Evolutionary conservation across 257 asterid species (phyloP).

Genomic region (Solanum pinnatisectum): DNA sequence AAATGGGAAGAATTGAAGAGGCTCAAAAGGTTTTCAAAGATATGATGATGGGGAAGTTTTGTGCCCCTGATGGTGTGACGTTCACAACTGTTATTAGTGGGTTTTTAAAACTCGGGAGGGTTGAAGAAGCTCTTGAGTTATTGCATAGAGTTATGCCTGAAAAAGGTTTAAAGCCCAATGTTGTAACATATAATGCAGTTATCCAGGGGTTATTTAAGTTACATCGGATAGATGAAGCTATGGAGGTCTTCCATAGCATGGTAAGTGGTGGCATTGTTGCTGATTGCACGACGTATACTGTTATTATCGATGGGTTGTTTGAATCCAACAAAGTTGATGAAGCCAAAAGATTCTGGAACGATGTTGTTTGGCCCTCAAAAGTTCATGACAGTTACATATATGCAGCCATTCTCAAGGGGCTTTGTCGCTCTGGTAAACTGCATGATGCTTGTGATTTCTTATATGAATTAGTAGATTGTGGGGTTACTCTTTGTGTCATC

Average conservation of each 20-base stretch:
- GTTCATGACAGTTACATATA: constrained; percentile 64
- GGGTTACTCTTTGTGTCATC: constrained; percentile 42
- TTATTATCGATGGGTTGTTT: constrained; percentile 56
- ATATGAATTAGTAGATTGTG: constrained; percentile 68
- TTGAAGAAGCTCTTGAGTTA: constrained; percentile 47
- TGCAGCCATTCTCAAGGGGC: constrained; percentile 67
- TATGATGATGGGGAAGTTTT: constrained; percentile 64
- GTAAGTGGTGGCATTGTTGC: constrained; percentile 25
- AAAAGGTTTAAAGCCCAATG: constrained; percentile 44
- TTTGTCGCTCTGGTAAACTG: constrained; percentile 38
- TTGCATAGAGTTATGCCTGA: constrained; percentile 48
- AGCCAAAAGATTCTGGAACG: constrained; percentile 64
- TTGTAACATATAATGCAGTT: constrained; percentile 58
- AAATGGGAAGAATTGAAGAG: constrained; percentile 57
- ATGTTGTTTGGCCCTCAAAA: constrained; percentile 58
- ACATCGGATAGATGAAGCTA: constrained; percentile 47
- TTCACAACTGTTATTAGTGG: constrained; percentile 60
- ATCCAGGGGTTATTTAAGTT: constrained; percentile 61
- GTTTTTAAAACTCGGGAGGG: constrained; percentile 39
- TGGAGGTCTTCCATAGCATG: constrained; percentile 48
- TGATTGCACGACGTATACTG: constrained; percentile 54
- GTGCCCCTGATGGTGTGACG: constrained; percentile 69
- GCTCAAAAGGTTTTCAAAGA: constrained; percentile 59
- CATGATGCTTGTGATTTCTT: constrained; percentile 67
- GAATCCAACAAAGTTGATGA: constrained; percentile 33